Conservation (phyloP, 139 green algal genomes). For the Coelastrella sp. region DNA sequence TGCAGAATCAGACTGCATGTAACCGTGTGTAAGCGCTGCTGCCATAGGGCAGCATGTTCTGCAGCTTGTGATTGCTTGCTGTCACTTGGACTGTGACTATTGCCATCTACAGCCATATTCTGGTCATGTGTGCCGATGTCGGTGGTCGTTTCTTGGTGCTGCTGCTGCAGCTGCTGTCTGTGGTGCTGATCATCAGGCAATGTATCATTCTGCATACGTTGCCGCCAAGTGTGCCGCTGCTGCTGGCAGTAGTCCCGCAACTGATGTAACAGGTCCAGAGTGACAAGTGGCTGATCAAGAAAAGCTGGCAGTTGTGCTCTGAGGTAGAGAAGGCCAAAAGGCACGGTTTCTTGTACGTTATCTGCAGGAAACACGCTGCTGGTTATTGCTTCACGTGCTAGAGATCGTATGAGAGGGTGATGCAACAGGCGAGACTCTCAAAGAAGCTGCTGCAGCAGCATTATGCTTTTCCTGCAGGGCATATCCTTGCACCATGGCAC, state of each 20-base stretch:
- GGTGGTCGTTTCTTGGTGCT: background rate
- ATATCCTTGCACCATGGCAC: too few species aligned
- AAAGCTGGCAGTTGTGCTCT: constrained; percentile 23
- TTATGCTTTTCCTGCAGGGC: too few species aligned
- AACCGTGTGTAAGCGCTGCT: background rate
- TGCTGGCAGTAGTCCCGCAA: constrained; percentile 1
- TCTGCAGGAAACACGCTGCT: background rate
- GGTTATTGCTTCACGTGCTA: too few species aligned
- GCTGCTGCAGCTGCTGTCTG: constrained; percentile 13
- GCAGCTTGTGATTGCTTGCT: background rate
- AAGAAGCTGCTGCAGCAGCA: background rate
- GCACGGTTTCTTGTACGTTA: background rate
- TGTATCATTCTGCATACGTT: background rate
- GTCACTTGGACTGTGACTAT: background rate
- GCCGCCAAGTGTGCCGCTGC: background rate
- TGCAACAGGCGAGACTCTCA: background rate
- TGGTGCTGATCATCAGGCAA: background rate
- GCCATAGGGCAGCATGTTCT: background rate
- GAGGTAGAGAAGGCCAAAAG: constrained; percentile 35
- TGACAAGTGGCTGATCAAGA: background rate
- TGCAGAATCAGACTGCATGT: background rate
- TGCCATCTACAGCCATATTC: background rate
- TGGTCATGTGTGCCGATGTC: background rate
- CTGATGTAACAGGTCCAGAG: constrained; percentile 1
- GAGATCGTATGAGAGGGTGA: background rate